These are phyloP conservation scores for Leishmania arabica DNA, from an alignment of 208 protist species.

Conservation along the genomic window DNA sequence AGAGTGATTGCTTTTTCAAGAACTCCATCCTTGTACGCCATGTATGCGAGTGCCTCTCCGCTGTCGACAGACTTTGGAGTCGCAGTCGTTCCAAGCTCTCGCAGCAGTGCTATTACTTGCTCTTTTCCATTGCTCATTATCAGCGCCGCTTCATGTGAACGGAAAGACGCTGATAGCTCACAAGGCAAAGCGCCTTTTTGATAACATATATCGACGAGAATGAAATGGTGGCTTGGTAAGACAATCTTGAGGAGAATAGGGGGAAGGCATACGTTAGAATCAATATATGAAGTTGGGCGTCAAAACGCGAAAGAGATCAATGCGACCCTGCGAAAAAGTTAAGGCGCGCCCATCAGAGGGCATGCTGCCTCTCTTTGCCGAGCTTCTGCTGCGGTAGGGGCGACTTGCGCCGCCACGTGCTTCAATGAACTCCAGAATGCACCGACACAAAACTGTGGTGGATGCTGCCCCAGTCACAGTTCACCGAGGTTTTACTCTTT, in stretches of 20 bases:
- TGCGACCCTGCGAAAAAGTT: not conserved
- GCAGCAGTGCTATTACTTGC: constrained; percentile 8
- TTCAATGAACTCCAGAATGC: not conserved
- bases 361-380: not conserved
- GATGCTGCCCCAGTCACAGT: not conserved
- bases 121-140: constrained; percentile 3
- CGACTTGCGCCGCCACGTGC: not conserved
- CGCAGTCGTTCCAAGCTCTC: constrained; percentile 4
- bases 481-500: not conserved
- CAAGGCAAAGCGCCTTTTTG: not conserved
- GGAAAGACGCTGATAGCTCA: not conserved
- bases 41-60: constrained; percentile 28
- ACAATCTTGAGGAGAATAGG: not conserved
- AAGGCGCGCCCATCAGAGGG: not conserved
- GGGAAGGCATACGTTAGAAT: not conserved
- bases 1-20: constrained; percentile 17
- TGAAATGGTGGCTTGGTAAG: not conserved
- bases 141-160: not conserved
- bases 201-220: not conserved
- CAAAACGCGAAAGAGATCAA: not conserved
- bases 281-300: not conserved
- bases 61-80: constrained; percentile 25
- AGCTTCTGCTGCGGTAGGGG: not conserved
- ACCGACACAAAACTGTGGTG: not conserved
- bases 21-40: constrained; percentile 18